Base-by-base conservation (phyloP, 2,329 filamentous ascomycete genomes). In the Colletotrichum euphorbiae region DNA sequence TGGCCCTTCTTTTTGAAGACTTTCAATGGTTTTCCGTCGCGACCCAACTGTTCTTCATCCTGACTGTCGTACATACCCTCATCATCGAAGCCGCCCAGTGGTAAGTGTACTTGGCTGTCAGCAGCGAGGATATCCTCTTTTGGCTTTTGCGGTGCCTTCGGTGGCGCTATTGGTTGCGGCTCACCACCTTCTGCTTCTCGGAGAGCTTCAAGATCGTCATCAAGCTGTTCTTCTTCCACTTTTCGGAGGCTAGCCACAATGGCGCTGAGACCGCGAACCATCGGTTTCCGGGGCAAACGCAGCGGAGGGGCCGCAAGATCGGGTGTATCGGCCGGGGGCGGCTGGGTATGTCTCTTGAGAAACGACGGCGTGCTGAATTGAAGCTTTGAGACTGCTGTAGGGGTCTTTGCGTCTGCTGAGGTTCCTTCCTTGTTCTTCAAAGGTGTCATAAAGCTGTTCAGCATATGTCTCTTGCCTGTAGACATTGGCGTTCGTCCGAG, bases 1-100 rank as follows among this genome's bases (percentile, higher is more conserved):
- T 92, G 87, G 0, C 92, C 92, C 81, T 92, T 93, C 85, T 96
- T 96, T 84, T 94, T 95, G 82, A 87, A 95, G 1, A 87, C 79
- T 61, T 84, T 87, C 42, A 89, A 76, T 2, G 89, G 89, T 70
- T 86, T 83, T 2, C 89, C 89, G 72, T 88, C 80, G n/a, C 81
- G 82, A 59, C 82, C 87, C 12, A 85, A 64, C 3, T 76, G 75
- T 42, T 86, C 84, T n/a, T 87, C 84, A 3, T 80, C 80, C 1
- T 80, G 78, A 69, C 85, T 86, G 75, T 90, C 89, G 73, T 87
- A 86, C 67, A 83, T 73, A 7, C 74, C 83, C 72, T 90, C 89
- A 64, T 91, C 88, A 65, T 91, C 89, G 55, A 91, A 91, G 0
- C 85, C 88, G 43, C 87, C 86, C 0, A 90, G 80, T 6, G 86